These are phyloP conservation scores for Paramecium primaurelia DNA, from an alignment of 73 alveolate species.

Conservation along the genomic window DNA sequence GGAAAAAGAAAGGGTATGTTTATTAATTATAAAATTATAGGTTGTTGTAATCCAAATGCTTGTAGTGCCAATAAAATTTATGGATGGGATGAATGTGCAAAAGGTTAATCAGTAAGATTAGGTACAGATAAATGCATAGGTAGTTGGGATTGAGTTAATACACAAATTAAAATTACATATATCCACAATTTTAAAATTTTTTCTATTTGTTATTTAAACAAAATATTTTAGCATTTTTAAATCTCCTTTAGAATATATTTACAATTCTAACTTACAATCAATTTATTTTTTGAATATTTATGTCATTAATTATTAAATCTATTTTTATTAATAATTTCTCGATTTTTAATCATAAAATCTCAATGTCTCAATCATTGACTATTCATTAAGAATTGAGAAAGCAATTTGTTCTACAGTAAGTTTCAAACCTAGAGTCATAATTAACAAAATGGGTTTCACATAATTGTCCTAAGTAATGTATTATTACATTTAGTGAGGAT, in stretches of 20 bases:
- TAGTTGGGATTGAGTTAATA: not conserved
- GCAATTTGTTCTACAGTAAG: not conserved
- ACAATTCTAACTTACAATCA: not conserved
- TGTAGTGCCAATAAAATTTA: not conserved
- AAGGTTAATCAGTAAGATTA: not conserved
- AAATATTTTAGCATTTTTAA: not conserved
- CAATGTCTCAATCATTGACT: constrained; percentile 28
- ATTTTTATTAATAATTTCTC: not conserved
- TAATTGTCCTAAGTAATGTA: not conserved
- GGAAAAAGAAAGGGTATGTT: constrained; percentile 21
- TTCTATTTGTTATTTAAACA: not conserved
- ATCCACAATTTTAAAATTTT: not conserved
- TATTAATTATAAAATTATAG: not conserved
- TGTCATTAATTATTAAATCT: not conserved
- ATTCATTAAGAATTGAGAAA: constrained; percentile 22
- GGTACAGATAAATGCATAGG: constrained; percentile 24
- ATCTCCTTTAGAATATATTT: not conserved
- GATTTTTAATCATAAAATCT: constrained; percentile 6
- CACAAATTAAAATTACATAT: not conserved
- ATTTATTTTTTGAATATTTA: not conserved
- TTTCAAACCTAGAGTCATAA: not conserved
- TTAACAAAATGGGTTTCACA: not conserved
- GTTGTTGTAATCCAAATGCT: not conserved
- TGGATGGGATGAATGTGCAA: constrained; percentile 44
- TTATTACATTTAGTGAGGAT: not conserved